Evolutionary conservation across 371 early-diverging fungal species (phyloP).

Genomic region (Syncephalastrum contaminatum): DNA sequence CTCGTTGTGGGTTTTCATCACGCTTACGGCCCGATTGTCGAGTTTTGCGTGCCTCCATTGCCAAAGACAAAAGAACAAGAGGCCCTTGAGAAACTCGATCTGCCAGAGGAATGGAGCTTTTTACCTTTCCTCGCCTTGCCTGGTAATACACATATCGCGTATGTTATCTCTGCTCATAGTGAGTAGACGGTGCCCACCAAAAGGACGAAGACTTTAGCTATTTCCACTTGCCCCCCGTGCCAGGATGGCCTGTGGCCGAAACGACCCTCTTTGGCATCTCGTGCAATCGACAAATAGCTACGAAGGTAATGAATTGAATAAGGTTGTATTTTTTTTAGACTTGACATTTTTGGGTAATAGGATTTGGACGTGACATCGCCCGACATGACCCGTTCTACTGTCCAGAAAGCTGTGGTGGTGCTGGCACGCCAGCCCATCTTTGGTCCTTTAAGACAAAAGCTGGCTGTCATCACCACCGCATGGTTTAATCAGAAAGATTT

Average conservation of each 20-base stretch:
- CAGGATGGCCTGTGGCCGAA: constrained; percentile 60
- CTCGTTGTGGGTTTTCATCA: constrained; percentile 59
- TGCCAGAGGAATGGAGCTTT: constrained; percentile 82
- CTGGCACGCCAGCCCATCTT: constrained; percentile 76
- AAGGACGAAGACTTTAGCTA: constrained; percentile 83
- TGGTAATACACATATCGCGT: constrained; percentile 39
- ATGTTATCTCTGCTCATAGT: not conserved
- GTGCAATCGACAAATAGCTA: constrained; percentile 80
- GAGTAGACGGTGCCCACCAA: constrained; percentile 80
- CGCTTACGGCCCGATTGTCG: constrained; percentile 68
- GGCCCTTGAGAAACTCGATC: constrained; percentile 49
- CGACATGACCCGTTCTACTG: constrained; percentile 79
- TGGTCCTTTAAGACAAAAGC: constrained; percentile 70
- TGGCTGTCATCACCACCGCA: constrained; percentile 76
- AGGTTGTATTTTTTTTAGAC: not conserved
- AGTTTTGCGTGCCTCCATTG: constrained; percentile 74
- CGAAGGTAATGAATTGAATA: constrained; percentile 31
- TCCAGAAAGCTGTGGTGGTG: constrained; percentile 83
- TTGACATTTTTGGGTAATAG: constrained; percentile 17
- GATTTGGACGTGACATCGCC: constrained; percentile 67
- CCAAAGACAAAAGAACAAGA: constrained; percentile 48
- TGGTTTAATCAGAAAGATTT: constrained; percentile 84
- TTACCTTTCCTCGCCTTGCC: constrained; percentile 68
- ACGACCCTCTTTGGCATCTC: constrained; percentile 81
- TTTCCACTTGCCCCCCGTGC: constrained; percentile 81